These are phyloP conservation scores for Pythium myriotylum DNA, from an alignment of 352 stramenopile genomes.

Conservation along the genomic window DNA sequence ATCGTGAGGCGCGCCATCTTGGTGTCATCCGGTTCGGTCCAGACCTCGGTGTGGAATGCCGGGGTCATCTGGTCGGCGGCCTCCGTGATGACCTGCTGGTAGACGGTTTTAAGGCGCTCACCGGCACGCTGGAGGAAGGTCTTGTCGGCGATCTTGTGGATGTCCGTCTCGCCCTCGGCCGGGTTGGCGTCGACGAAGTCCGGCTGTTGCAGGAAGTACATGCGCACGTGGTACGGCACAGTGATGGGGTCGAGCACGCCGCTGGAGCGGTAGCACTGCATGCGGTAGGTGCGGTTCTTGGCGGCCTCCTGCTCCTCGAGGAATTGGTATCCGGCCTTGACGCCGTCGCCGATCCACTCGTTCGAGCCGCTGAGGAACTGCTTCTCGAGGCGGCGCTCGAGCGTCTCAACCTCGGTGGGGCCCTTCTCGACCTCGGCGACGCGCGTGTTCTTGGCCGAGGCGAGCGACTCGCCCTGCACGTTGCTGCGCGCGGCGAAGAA, in stretches of 20 bases:
- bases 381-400: conserved; percentile 81
- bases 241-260: conserved; percentile 72
- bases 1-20: conserved; percentile 84
- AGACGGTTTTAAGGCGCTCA: conserved; percentile 67
- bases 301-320: conserved; percentile 55
- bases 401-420: conserved; percentile 67
- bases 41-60: conserved; percentile 80
- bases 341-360: conserved; percentile 76
- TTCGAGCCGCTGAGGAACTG: conserved; percentile 72
- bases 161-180: conserved; percentile 66
- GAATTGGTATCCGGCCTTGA: conserved; percentile 80
- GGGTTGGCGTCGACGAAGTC: conserved; percentile 63
- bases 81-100: conserved; percentile 78
- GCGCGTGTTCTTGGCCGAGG: conserved; percentile 45
- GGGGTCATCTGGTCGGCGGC: conserved; percentile 79
- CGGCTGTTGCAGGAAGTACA: conserved; percentile 84
- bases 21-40: conserved; percentile 65
- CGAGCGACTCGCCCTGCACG: conserved; percentile 57
- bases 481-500: conserved; percentile 86
- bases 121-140: conserved; percentile 75
- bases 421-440: conserved; percentile 51
- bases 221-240: conserved; percentile 81
- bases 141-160: conserved; percentile 77
- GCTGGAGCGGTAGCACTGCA: conserved; percentile 85
- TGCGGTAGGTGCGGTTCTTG: conserved; percentile 72